Conservation (phyloP, 139 green algal species). For the Medakamo hakoo region DNA sequence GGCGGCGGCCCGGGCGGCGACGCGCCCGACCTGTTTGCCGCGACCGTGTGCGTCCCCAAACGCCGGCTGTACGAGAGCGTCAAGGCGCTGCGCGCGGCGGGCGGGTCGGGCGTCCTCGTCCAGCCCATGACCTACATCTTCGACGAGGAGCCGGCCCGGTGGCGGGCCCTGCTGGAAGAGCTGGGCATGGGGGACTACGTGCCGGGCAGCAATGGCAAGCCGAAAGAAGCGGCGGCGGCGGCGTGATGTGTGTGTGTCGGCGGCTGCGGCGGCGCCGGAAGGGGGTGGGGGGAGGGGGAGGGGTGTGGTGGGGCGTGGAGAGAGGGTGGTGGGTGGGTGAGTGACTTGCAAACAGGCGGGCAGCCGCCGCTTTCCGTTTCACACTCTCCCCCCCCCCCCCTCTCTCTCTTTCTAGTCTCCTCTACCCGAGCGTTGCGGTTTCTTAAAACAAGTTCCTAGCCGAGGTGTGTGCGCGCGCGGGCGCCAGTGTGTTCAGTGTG, state of each 20-base stretch:
- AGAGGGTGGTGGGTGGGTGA: too few relatives aligned
- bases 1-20: neutral
- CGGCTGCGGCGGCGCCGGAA: too few relatives aligned
- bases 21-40: slow-evolving; percentile 42
- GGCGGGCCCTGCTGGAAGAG: slow-evolving; percentile 50
- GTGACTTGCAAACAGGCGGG: too few relatives aligned
- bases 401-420: too few relatives aligned
- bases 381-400: too few relatives aligned
- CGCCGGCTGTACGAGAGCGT: slow-evolving; percentile 73
- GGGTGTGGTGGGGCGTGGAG: neutral
- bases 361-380: too few relatives aligned
- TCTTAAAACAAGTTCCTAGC: too few relatives aligned
- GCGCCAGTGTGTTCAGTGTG: too few relatives aligned
- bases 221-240: too few relatives aligned
- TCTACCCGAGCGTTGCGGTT: too few relatives aligned
- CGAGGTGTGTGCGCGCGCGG: too few relatives aligned
- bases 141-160: slow-evolving; percentile 84
- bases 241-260: neutral
- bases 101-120: slow-evolving; percentile 84
- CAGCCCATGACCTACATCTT: slow-evolving; percentile 98
- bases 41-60: slow-evolving; percentile 73
- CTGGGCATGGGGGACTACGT: slow-evolving; percentile 26
- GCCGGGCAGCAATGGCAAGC: neutral
- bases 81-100: slow-evolving; percentile 63
- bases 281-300: too few relatives aligned